A percentile compares a stretch with the other conserved stretches of the same genome.
Conservation (phyloP, 148 eudicot species). For the Hydrangea macrophylla region DNA sequence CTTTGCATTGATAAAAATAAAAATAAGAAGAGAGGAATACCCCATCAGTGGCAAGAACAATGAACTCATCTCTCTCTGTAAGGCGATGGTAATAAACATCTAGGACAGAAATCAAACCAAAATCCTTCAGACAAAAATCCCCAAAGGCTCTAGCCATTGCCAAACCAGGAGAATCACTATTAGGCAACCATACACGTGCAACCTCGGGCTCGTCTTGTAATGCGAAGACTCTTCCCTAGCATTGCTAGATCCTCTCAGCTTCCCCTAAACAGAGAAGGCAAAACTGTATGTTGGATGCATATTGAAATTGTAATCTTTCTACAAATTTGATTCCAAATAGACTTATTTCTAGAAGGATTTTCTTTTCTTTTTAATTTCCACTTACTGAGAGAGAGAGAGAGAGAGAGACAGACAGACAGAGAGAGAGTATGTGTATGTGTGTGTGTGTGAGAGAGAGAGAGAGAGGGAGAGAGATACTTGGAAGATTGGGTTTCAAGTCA, state of each 20-base stretch:
- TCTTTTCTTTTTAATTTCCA: background rate
- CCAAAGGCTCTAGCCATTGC: constrained; percentile 97
- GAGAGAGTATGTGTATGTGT: background rate
- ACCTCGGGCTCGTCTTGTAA: constrained; percentile 76
- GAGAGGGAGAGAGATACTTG: constrained; percentile 41
- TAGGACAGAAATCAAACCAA: constrained; percentile 76
- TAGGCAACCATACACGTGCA: constrained; percentile 82
- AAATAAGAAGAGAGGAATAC: constrained; percentile 46
- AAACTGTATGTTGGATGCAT: background rate
- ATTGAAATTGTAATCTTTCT: background rate
- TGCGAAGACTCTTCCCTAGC: constrained; percentile 80
- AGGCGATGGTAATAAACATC: constrained; percentile 61
- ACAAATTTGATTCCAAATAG: background rate
- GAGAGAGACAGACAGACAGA: background rate
- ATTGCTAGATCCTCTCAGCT: constrained; percentile 63
- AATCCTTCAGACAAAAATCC: constrained; percentile 75
- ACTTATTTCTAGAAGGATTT: background rate
- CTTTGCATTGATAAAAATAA: no score
- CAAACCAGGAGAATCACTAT: constrained; percentile 68
- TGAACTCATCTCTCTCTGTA: constrained; percentile 54
- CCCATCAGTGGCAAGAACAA: constrained; percentile 89
- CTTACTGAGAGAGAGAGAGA: no score
- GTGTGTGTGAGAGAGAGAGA: constrained; percentile 2
- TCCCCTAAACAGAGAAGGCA: constrained; percentile 44
- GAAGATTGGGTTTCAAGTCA: constrained; percentile 85